These are phyloP conservation scores for Tolypocladium tundrense DNA, from an alignment of 2,329 filamentous ascomycete species.

Conservation along the genomic window DNA sequence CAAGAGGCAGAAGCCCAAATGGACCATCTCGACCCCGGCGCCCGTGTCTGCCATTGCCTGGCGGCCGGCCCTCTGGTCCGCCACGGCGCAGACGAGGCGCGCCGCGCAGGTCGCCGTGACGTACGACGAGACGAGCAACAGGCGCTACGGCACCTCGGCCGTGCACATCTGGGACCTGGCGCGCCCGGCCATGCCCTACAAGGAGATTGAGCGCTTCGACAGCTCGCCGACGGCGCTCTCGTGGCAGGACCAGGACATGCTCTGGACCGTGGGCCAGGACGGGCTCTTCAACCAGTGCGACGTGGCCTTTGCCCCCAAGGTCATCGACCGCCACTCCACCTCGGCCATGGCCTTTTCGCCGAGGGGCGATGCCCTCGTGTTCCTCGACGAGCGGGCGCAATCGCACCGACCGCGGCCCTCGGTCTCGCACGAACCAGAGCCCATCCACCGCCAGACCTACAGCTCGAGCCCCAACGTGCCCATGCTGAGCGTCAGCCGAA, in stretches of 20 bases:
- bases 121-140: constrained; percentile 47
- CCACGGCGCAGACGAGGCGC: constrained; percentile 47
- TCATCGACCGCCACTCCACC: constrained; percentile 51
- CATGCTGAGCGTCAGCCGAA: constrained; percentile 46
- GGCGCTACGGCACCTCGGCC: constrained; percentile 43
- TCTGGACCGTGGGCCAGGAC: constrained; percentile 57
- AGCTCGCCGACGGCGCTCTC: constrained; percentile 45
- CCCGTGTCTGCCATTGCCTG: constrained; percentile 50
- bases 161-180: constrained; percentile 63
- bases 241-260: constrained; percentile 54
- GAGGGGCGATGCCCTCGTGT: constrained; percentile 48
- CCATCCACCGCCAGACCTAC: constrained; percentile 29
- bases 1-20: constrained; percentile 54
- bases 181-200: constrained; percentile 55
- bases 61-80: constrained; percentile 57
- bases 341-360: constrained; percentile 53
- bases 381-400: constrained; percentile 47
- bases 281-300: constrained; percentile 55
- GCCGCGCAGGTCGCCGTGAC: constrained; percentile 53
- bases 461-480: constrained; percentile 38
- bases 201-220: constrained; percentile 52
- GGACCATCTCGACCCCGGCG: constrained; percentile 49
- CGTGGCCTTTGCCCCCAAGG: constrained; percentile 51
- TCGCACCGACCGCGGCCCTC: constrained; percentile 31
- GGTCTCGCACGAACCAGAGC: constrained; percentile 21